These are phyloP conservation scores for Stagonosporopsis cucurbitacearum DNA, from an alignment of 2,329 filamentous ascomycete species.

Conservation along the genomic window DNA sequence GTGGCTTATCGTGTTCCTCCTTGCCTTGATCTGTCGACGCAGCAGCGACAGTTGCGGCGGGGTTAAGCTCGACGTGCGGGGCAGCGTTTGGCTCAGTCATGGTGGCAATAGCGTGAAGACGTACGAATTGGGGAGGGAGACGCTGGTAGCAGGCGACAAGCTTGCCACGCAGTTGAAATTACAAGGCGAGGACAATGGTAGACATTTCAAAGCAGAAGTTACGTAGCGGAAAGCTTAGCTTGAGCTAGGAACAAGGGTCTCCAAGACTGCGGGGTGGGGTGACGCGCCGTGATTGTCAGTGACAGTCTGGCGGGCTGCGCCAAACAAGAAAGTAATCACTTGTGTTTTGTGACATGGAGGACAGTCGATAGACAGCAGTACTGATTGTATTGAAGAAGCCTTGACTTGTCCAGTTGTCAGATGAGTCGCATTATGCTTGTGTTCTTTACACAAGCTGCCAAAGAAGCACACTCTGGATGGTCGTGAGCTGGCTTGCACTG, in stretches of 20 bases:
- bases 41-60: constrained; percentile 28
- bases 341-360: too few relatives aligned
- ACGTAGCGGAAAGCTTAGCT: constrained; percentile 25
- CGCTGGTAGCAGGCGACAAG: background rate
- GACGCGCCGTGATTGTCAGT: constrained; percentile 22
- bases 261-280: constrained; percentile 17
- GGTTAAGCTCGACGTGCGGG: constrained; percentile 39
- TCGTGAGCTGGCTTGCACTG: background rate
- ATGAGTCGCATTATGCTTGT: background rate
- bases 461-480: background rate
- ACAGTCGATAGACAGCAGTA: too few relatives aligned
- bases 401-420: background rate
- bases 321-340: background rate
- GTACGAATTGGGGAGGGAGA: background rate
- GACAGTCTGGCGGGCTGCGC: background rate
- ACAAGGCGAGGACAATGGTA: background rate
- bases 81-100: constrained; percentile 38
- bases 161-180: background rate
- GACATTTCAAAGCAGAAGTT: constrained; percentile 23
- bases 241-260: constrained; percentile 21
- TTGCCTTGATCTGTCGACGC: constrained; percentile 23
- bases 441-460: background rate
- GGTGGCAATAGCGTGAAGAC: background rate
- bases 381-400: too few relatives aligned
- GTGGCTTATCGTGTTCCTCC: constrained; percentile 37